Percentiles rank a stretch among this genome's conserved stretches.
Conservation (phyloP, 1,284 basidiomycete genomes). For the Fomitopsis pinicola region DNA sequence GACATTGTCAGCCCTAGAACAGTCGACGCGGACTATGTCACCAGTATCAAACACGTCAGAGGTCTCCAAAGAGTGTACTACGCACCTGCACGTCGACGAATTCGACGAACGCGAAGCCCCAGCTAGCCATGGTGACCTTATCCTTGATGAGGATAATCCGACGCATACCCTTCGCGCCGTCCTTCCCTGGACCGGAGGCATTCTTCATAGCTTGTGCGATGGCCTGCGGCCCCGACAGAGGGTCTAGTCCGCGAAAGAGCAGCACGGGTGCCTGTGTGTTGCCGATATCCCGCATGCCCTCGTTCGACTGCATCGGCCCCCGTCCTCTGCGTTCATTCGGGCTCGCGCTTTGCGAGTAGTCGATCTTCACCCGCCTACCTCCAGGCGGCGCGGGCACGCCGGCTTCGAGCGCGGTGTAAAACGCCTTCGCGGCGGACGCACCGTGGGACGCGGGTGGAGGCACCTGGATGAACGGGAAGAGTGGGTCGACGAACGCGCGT, state of each 20-base stretch:
- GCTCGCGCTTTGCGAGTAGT: conserved; percentile 79
- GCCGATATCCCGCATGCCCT: conserved; percentile 92
- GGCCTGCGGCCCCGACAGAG: conserved; percentile 80
- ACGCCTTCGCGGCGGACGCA: conserved; percentile 63
- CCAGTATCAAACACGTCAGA: conserved; percentile 11
- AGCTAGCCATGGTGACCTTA: conserved; percentile 75
- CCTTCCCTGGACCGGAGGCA: conserved; percentile 60
- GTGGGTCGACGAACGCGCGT: conserved; percentile 80
- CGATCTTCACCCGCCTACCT: conserved; percentile 84
- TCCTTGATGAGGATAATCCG: conserved; percentile 86
- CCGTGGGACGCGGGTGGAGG: conserved; percentile 82
- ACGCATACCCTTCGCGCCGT: conserved; percentile 80
- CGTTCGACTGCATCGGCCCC: conserved; percentile 67
- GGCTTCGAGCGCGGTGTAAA: conserved; percentile 65
- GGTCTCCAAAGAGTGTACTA: neutral
- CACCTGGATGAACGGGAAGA: conserved; percentile 81
- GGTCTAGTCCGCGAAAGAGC: conserved; percentile 84
- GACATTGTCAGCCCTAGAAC: conserved; percentile 81
- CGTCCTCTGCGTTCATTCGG: conserved; percentile 61
- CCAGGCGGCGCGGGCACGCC: conserved; percentile 48
- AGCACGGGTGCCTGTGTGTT: conserved; percentile 76
- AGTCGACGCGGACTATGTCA: conserved; percentile 57
- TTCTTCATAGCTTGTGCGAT: conserved; percentile 75
- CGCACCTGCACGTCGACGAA: conserved; percentile 78
- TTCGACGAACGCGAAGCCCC: conserved; percentile 91